Percentiles rank a stretch among this genome's conserved stretches.
Conservation (phyloP, 169 alveolate genomes). For the Plasmodium billcollinsi region DNA sequence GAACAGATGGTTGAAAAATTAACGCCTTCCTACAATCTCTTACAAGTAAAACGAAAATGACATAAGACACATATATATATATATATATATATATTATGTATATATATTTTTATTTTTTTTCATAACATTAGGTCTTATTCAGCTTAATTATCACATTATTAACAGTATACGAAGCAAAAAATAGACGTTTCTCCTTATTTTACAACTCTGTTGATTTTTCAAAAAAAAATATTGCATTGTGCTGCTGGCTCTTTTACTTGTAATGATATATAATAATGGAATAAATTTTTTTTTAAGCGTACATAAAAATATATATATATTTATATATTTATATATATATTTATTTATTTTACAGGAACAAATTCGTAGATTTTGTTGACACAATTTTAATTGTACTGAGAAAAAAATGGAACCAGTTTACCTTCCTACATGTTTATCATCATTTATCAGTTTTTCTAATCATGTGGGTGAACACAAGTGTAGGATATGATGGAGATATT, state of each 20-base stretch:
- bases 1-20: constrained; percentile 5
- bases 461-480: constrained; percentile 82
- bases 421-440: constrained; percentile 82
- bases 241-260: constrained; percentile 64
- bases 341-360: constrained; percentile 34
- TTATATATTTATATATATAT: background rate
- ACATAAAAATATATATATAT: background rate
- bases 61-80: background rate
- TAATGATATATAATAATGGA: background rate
- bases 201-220: constrained; percentile 43
- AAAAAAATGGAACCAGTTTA: constrained; percentile 81
- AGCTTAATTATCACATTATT: constrained; percentile 27
- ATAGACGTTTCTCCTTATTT: constrained; percentile 23
- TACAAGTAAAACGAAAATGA: constrained; percentile 11
- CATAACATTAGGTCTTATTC: constrained; percentile 4
- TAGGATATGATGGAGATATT: constrained; percentile 84
- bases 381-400: constrained; percentile 77
- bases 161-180: constrained; percentile 34
- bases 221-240: constrained; percentile 38
- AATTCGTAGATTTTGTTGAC: constrained; percentile 78
- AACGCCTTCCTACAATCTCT: constrained; percentile 29
- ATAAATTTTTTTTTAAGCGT: too few relatives aligned
- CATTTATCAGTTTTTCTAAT: constrained; percentile 79
- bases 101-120: background rate
- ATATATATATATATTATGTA: background rate